These are phyloP conservation scores for Podila verticillata DNA, from an alignment of 192 early-diverging fungal genomes.

Conservation along the genomic window DNA sequence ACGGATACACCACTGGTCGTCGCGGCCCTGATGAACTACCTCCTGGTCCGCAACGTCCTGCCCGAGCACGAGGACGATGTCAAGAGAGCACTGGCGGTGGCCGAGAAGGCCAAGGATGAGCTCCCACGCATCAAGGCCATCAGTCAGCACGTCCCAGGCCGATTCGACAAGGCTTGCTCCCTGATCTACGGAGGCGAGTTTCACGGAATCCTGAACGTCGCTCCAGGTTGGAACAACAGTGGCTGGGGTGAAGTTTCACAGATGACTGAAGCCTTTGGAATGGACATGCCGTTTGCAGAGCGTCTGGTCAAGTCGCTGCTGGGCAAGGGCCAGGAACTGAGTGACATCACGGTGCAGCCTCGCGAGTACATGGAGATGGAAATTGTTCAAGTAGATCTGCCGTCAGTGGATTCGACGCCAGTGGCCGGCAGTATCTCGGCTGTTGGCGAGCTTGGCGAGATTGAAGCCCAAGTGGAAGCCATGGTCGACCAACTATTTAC, in stretches of 20 bases:
- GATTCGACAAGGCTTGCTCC: slow-evolving; percentile 63
- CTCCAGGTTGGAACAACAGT: neutral
- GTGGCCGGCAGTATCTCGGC: neutral
- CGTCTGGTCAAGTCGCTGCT: slow-evolving; percentile 24
- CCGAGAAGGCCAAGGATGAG: slow-evolving; percentile 54
- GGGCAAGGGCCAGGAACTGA: slow-evolving; percentile 5
- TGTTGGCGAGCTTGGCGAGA: neutral
- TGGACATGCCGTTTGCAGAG: slow-evolving; percentile 20
- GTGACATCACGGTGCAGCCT: neutral
- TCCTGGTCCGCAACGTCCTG: slow-evolving; percentile 56
- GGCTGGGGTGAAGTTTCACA: slow-evolving; percentile 20
- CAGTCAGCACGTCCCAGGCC: slow-evolving; percentile 49
- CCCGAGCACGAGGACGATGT: slow-evolving; percentile 65
- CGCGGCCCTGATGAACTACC: slow-evolving; percentile 59
- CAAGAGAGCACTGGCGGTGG: slow-evolving; percentile 47
- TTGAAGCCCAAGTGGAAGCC: slow-evolving; percentile 8
- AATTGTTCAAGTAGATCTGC: slow-evolving; percentile 14
- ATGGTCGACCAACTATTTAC: slow-evolving; percentile 32
- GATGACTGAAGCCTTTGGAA: slow-evolving; percentile 24
- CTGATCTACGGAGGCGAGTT: slow-evolving; percentile 59
- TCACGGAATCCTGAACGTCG: slow-evolving; percentile 38
- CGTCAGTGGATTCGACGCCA: neutral
- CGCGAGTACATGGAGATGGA: slow-evolving; percentile 30
- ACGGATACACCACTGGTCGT: slow-evolving; percentile 53
- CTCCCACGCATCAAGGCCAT: slow-evolving; percentile 59